Percentiles rank a stretch among this genome's conserved stretches.
These are phyloP conservation scores for Scutellaria galericulata DNA, from an alignment of 257 asterid species.

Conservation along the genomic window DNA sequence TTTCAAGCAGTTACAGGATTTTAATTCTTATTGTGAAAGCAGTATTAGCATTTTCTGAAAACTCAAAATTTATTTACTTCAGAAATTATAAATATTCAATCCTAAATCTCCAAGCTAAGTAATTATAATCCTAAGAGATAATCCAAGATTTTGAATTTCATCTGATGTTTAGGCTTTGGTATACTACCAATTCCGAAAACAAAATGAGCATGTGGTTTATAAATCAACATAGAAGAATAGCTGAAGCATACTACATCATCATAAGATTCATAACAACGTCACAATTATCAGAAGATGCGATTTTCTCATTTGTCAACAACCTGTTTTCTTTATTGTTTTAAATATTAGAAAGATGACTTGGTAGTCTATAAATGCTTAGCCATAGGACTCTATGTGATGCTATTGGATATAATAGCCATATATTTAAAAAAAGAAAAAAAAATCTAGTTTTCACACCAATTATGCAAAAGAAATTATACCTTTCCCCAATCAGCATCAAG, in stretches of 20 bases:
- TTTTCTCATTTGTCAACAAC: not conserved
- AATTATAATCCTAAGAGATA: not conserved
- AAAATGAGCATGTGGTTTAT: not conserved
- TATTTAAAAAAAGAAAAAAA: not conserved
- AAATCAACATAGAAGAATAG: not conserved
- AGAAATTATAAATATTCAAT: not conserved
- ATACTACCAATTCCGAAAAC: not conserved
- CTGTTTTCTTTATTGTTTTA: not conserved
- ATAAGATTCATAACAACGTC: not conserved
- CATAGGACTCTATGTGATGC: conserved; percentile 20
- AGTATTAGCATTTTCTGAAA: conserved; percentile 24
- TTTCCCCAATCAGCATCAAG: conserved; percentile 93
- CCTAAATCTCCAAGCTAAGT: conserved; percentile 11
- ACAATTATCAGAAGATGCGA: conserved; percentile 3
- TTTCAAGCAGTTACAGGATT: conserved; percentile 6
- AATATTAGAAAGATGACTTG: not conserved
- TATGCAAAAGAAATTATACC: conserved; percentile 54
- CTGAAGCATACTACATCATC: not conserved
- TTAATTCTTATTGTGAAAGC: not conserved
- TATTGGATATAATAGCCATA: not conserved
- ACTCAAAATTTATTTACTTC: not conserved
- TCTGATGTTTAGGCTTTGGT: conserved; percentile 4
- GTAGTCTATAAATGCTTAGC: not conserved
- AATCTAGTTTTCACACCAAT: conserved; percentile 7
- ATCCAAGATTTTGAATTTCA: conserved; percentile 10